Evolutionary conservation across 352 stramenopile species (phyloP).

Genomic region (Pythium chondricola): DNA sequence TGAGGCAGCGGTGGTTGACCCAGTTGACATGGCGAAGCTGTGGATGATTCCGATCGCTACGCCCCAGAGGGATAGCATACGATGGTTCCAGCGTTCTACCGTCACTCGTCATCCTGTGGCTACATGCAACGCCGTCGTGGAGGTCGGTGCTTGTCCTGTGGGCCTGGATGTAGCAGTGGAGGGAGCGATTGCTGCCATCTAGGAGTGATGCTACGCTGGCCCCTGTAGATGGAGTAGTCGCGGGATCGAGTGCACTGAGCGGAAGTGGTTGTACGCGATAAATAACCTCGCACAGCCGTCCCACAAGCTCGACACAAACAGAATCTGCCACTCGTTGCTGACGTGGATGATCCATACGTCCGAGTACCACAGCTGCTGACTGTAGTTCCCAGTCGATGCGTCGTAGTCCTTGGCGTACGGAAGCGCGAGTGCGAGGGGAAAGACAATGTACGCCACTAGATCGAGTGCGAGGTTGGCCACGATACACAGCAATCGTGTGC

Average conservation of each 20-base stretch:
- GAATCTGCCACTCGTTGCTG: constrained; percentile 20
- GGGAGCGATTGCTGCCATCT: too few relatives aligned
- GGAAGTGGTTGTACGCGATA: constrained; percentile 14
- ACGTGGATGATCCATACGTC: constrained; percentile 22
- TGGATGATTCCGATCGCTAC: constrained; percentile 9
- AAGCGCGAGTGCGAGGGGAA: constrained; percentile 15
- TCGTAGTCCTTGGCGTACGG: constrained; percentile 20
- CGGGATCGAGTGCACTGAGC: constrained; percentile 14
- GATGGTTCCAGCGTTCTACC: not conserved
- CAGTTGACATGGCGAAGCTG: constrained; percentile 2
- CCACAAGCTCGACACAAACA: constrained; percentile 15
- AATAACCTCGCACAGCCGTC: constrained; percentile 19
- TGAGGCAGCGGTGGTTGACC: constrained; percentile 9
- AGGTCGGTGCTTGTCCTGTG: too few relatives aligned
- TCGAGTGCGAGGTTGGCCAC: constrained; percentile 15
- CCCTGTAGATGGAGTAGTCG: not conserved
- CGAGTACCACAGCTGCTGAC: constrained; percentile 12
- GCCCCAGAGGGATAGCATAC: constrained; percentile 12
- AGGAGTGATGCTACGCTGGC: too few relatives aligned
- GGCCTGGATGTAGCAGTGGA: too few relatives aligned
- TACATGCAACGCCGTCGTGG: too few relatives aligned
- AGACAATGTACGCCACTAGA: constrained; percentile 16
- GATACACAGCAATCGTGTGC: constrained; percentile 6
- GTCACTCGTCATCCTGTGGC: not conserved
- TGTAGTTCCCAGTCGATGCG: constrained; percentile 4